Evolutionary conservation across 306 rosid genomes (phyloP).

Genomic region (Mucuna pruriens): DNA sequence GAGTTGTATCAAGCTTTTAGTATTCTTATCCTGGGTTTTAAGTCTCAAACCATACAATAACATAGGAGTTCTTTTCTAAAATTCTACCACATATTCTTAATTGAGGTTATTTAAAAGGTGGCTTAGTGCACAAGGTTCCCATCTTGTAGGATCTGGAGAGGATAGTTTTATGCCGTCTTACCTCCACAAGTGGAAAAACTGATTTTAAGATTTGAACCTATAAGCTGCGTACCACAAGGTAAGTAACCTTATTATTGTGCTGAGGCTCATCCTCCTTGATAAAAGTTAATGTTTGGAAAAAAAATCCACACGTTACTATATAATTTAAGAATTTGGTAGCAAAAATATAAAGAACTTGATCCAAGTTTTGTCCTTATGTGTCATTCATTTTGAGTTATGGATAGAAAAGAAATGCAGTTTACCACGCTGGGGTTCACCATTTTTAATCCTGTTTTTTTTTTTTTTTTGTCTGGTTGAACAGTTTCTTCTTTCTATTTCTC

Average conservation of each 20-base stretch:
- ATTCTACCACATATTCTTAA: neutral
- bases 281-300: neutral
- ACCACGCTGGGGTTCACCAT: neutral
- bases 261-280: neutral
- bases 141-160: neutral
- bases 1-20: neutral
- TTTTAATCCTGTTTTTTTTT: neutral
- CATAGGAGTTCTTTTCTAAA: neutral
- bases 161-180: neutral
- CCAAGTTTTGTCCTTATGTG: neutral
- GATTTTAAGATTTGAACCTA: neutral
- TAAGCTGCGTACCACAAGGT: neutral
- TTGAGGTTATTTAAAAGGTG: neutral
- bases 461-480: slow-evolving; percentile 38
- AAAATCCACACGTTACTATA: neutral
- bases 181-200: neutral
- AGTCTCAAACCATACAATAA: neutral
- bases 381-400: neutral
- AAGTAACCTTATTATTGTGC: neutral
- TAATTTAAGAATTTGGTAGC: neutral
- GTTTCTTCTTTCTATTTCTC: slow-evolving; percentile 54
- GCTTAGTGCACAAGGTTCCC: neutral
- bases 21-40: neutral
- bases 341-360: neutral
- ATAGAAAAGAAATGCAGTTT: neutral